Percentiles rank a stretch among this genome's conserved stretches.
These are phyloP conservation scores for Ceratobasidium sp. DNA, from an alignment of 1,284 basidiomycete species.

Conservation along the genomic window DNA sequence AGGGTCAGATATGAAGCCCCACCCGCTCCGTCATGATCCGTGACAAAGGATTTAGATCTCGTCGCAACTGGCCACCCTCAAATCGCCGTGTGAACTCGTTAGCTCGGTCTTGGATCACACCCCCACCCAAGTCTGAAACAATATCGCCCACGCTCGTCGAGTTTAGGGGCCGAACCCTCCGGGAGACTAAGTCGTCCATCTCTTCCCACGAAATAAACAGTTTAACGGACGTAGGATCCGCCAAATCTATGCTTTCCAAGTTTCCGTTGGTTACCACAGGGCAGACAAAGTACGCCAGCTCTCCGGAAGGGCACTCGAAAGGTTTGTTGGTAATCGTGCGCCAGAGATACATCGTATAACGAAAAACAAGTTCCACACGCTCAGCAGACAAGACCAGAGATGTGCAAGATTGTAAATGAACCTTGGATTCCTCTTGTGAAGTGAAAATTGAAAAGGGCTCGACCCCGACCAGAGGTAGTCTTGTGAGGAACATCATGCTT, in stretches of 20 bases:
- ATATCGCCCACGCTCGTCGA: constrained; percentile 58
- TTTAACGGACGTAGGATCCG: constrained; percentile 55
- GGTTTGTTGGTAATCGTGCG: constrained; percentile 74
- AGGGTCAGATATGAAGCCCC: background rate
- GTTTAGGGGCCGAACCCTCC: constrained; percentile 65
- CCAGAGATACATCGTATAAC: constrained; percentile 71
- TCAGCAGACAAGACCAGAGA: constrained; percentile 63
- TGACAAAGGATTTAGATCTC: constrained; percentile 76
- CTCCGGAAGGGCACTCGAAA: constrained; percentile 62
- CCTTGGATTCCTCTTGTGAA: constrained; percentile 59
- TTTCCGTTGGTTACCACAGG: constrained; percentile 55
- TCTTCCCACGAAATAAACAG: constrained; percentile 71
- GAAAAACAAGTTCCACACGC: constrained; percentile 62
- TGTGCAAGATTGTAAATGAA: constrained; percentile 59
- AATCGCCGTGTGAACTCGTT: constrained; percentile 80
- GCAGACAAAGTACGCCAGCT: constrained; percentile 71
- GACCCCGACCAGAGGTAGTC: constrained; percentile 69
- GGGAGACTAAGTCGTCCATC: constrained; percentile 63
- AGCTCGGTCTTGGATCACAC: constrained; percentile 76
- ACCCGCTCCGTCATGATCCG: constrained; percentile 22
- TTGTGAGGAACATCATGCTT: constrained; percentile 72
- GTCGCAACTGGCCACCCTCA: constrained; percentile 64
- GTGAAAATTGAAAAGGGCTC: constrained; percentile 68
- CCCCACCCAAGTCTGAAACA: constrained; percentile 64
- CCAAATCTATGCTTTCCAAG: constrained; percentile 44